Conservation (phyloP, 2,329 filamentous ascomycete species). For the Alternaria triticina region DNA sequence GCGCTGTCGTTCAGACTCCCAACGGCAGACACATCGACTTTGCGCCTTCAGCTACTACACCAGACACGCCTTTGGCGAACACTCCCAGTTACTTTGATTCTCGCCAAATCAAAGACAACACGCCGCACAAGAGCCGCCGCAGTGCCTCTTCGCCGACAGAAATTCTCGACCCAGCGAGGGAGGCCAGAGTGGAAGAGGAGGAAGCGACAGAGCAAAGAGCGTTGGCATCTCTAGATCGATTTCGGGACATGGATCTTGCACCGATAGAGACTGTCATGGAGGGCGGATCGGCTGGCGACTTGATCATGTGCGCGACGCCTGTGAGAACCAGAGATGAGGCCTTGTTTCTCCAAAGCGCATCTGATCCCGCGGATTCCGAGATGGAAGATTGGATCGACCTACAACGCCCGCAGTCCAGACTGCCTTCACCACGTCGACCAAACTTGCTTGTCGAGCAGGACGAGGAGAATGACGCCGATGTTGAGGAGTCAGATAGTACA, state of each 20-base stretch:
- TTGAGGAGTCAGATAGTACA: background rate
- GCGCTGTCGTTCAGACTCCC: background rate
- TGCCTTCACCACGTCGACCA: background rate
- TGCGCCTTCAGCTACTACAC: background rate
- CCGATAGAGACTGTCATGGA: constrained; percentile 28
- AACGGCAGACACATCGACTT: constrained; percentile 13
- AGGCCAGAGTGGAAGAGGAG: constrained; percentile 13
- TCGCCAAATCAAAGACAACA: constrained; percentile 18
- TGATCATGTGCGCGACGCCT: constrained; percentile 20
- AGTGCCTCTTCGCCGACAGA: constrained; percentile 30
- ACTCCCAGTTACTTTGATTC: constrained; percentile 27
- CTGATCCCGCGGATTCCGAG: background rate
- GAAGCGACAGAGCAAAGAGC: constrained; percentile 6
- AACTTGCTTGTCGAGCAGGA: background rate
- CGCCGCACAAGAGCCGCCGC: constrained; percentile 21
- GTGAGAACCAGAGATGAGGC: background rate
- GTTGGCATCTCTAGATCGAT: constrained; percentile 14
- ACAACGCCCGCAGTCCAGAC: background rate
- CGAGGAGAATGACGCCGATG: constrained; percentile 1
- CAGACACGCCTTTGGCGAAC: constrained; percentile 24
- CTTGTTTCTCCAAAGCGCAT: background rate
- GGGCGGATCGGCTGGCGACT: constrained; percentile 15
- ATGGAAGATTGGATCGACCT: background rate
- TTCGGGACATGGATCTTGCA: constrained; percentile 28
- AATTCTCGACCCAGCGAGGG: constrained; percentile 21